Conservation (phyloP, 495 filamentous ascomycete genomes). For the Daldinia grandis region DNA sequence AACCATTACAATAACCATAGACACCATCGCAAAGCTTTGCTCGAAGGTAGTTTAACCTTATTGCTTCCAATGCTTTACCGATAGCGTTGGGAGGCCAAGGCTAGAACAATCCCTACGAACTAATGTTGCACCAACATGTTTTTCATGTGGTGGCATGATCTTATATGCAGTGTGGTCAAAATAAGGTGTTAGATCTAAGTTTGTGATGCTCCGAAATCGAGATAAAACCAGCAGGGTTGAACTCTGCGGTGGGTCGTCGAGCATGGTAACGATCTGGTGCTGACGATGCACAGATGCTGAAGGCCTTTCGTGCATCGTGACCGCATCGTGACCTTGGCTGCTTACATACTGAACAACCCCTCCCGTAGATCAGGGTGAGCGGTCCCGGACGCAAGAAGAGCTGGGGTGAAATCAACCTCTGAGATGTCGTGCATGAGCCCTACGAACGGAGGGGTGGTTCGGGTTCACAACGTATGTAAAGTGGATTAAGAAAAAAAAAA, state of each 20-base stretch:
- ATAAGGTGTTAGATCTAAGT: constrained; percentile 22
- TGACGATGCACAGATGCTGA: neutral
- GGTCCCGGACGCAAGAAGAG: constrained; percentile 3
- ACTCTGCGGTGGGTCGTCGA: constrained; percentile 1
- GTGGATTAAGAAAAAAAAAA: constrained; percentile 2
- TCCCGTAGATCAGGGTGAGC: neutral
- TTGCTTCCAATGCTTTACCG: neutral
- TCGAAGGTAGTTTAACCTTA: neutral
- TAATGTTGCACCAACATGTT: neutral
- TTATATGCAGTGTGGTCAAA: constrained; percentile 1
- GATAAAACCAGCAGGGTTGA: constrained; percentile 2
- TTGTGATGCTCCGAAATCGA: constrained; percentile 10
- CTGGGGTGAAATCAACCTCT: constrained; percentile 17
- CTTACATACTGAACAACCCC: neutral
- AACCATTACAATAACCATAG: neutral
- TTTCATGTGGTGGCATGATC: neutral
- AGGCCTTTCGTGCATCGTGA: neutral
- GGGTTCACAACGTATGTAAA: constrained; percentile 15
- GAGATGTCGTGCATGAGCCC: constrained; percentile 30
- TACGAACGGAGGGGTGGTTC: constrained; percentile 3
- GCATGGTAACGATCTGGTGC: constrained; percentile 7
- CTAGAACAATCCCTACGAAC: neutral
- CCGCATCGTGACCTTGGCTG: constrained; percentile 1
- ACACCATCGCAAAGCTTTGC: neutral
- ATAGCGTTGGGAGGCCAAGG: neutral